Evolutionary conservation across 2,329 filamentous ascomycete genomes (phyloP).

Genomic region (Grosmannia huntii): DNA sequence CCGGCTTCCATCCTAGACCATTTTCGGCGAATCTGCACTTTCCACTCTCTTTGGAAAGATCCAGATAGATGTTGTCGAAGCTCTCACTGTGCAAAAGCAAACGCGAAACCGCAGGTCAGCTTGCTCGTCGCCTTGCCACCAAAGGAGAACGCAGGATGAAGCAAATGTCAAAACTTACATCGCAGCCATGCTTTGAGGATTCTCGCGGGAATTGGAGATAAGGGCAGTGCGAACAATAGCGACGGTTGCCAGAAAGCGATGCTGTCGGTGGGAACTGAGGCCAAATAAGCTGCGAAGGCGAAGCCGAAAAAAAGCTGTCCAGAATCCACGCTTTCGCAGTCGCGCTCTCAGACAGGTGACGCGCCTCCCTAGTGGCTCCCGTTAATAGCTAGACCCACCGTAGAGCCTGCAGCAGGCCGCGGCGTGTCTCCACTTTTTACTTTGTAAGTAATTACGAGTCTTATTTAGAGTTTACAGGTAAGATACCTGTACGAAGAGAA

Average conservation of each 20-base stretch:
- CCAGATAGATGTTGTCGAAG: slow-evolving; percentile 94
- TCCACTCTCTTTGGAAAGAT: slow-evolving; percentile 82
- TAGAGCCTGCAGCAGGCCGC: background rate
- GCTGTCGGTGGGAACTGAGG: background rate
- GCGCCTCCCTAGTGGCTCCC: background rate
- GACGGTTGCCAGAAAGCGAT: background rate
- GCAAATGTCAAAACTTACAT: slow-evolving; percentile 2
- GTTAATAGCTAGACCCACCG: background rate
- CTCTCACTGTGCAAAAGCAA: slow-evolving; percentile 53
- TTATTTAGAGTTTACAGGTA: no score
- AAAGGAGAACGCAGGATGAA: background rate
- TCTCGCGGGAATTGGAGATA: background rate
- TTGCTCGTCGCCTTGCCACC: background rate
- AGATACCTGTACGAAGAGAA: background rate
- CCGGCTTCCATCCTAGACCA: slow-evolving; percentile 90
- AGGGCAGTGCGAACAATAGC: background rate
- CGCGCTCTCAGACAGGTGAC: background rate
- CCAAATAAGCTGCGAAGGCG: background rate
- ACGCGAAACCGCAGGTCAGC: background rate
- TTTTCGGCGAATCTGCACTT: slow-evolving; percentile 92
- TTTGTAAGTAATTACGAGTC: no score
- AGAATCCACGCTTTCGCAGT: background rate
- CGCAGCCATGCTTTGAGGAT: slow-evolving; percentile 2
- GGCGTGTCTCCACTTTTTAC: background rate
- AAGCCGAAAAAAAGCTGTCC: background rate